Percentiles rank a stretch among this genome's conserved stretches.
Conservation (phyloP, 202 grass and related monocot species). For the Panicum virgatum region DNA sequence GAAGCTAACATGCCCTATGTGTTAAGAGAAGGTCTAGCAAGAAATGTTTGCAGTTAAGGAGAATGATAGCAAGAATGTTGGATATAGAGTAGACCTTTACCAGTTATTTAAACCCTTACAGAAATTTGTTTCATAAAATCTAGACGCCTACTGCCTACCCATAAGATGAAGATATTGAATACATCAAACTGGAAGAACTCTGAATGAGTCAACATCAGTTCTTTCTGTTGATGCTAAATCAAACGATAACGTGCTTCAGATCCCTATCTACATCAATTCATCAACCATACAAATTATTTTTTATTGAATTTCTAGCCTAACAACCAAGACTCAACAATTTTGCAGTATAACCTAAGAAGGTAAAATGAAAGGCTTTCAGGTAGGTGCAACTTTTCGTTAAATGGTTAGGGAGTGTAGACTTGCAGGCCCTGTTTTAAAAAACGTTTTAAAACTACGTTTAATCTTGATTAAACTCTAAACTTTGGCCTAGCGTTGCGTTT, state of each 20-base stretch:
- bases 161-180: not conserved
- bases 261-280: not conserved
- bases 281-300: not conserved
- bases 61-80: not conserved
- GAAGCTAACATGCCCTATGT: too few species aligned
- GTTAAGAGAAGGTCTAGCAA: not conserved
- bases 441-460: too few species aligned
- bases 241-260: not conserved
- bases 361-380: not conserved
- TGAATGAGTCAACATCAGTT: not conserved
- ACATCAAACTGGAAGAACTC: not conserved
- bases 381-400: too few species aligned
- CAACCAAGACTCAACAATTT: conserved; percentile 15
- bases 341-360: not conserved
- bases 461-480: too few species aligned
- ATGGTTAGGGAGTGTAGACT: not conserved
- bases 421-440: too few species aligned
- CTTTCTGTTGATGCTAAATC: not conserved
- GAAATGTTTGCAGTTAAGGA: not conserved
- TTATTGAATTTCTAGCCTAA: not conserved
- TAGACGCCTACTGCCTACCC: not conserved
- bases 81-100: not conserved
- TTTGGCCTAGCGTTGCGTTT: too few species aligned
- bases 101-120: not conserved
- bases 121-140: not conserved